Conservation (phyloP, 2,329 filamentous ascomycete species). For the Penicillium sp. region DNA sequence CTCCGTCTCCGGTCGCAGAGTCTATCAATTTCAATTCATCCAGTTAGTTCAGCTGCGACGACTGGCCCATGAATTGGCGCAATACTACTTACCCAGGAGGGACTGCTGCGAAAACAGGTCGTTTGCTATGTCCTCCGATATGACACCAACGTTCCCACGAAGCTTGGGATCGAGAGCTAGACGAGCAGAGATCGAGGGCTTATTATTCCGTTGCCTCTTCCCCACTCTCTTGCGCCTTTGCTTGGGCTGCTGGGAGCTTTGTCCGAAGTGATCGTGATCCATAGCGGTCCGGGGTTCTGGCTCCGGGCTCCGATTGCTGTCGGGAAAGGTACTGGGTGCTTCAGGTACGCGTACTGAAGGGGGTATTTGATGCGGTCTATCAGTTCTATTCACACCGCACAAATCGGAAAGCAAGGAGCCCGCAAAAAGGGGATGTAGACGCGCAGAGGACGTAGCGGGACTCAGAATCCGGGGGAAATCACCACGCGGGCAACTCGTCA, state of each 20-base stretch:
- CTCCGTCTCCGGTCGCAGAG: constrained; percentile 29
- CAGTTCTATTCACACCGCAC: neutral
- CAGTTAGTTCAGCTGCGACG: constrained; percentile 1
- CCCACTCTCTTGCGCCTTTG: constrained; percentile 50
- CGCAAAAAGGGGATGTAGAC: constrained; percentile 2
- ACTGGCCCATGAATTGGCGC: neutral
- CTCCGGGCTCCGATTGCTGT: constrained; percentile 19
- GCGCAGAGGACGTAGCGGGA: constrained; percentile 14
- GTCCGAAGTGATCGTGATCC: constrained; percentile 43
- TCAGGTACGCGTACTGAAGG: neutral
- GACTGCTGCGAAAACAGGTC: constrained; percentile 68
- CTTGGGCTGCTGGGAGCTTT: constrained; percentile 48
- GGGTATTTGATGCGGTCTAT: neutral
- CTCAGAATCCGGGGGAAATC: constrained; percentile 34
- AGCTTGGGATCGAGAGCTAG: constrained; percentile 82
- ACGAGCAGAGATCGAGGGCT: constrained; percentile 73
- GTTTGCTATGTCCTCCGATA: constrained; percentile 81
- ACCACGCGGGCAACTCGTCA: constrained; percentile 27
- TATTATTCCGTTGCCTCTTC: constrained; percentile 54
- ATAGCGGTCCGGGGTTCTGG: constrained; percentile 30
- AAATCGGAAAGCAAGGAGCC: constrained; percentile 7
- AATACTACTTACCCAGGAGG: constrained; percentile 22
- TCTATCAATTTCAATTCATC: constrained; percentile 9
- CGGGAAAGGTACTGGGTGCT: constrained; percentile 13
- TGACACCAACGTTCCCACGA: constrained; percentile 77